A percentile compares a stretch with the other conserved stretches of the same genome.
These are phyloP conservation scores for Fallopia convolvulus DNA, from an alignment of 148 eudicot genomes.

Conservation along the genomic window DNA sequence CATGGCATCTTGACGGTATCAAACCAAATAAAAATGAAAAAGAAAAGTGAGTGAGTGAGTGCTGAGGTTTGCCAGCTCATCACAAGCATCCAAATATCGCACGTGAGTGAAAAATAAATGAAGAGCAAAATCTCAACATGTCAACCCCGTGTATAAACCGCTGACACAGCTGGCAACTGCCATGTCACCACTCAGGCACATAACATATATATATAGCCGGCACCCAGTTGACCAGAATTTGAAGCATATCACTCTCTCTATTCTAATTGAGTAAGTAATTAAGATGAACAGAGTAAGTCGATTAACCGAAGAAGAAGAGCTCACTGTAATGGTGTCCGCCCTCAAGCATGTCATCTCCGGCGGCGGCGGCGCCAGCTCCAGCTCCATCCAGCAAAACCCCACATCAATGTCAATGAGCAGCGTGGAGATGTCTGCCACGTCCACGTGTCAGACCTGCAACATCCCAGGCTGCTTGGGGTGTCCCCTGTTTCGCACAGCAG, in stretches of 20 bases:
- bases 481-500: conserved; percentile 11
- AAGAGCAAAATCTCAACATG: background rate
- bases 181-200: background rate
- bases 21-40: background rate
- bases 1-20: background rate
- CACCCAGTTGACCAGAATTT: background rate
- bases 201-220: background rate
- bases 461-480: conserved; percentile 28
- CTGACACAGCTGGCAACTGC: background rate
- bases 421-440: background rate
- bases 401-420: background rate
- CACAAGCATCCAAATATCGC: background rate
- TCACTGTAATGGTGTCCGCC: conserved; percentile 34
- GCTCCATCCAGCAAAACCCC: background rate
- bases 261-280: no score
- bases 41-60: background rate
- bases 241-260: background rate
- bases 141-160: background rate
- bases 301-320: conserved; percentile 23
- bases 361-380: no score
- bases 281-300: conserved; percentile 1
- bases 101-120: background rate
- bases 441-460: conserved; percentile 17
- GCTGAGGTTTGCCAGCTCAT: background rate
- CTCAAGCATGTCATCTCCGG: conserved; percentile 33